These are phyloP conservation scores for Ceratobasidium sp. DNA, from an alignment of 1,284 basidiomycete species.

Conservation along the genomic window DNA sequence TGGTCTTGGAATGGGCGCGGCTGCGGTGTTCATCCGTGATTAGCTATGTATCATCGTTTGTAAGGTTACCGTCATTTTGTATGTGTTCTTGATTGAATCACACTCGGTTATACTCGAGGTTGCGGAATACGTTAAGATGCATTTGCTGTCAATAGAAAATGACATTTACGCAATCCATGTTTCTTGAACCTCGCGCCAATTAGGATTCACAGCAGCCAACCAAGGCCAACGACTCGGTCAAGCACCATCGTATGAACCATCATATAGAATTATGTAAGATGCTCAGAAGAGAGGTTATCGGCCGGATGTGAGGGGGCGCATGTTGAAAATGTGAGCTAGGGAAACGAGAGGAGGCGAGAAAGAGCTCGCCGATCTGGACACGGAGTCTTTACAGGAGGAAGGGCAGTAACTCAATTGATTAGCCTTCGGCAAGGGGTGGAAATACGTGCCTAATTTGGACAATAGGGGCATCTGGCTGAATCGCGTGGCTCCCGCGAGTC, in stretches of 20 bases:
- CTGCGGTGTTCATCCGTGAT: conserved; percentile 83
- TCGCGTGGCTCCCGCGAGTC: neutral
- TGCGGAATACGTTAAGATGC: neutral
- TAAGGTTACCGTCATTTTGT: conserved; percentile 1
- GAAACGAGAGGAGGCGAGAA: neutral
- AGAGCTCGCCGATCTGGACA: neutral
- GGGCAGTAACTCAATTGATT: neutral
- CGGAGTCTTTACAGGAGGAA: neutral
- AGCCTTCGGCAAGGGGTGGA: neutral
- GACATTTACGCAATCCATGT: neutral
- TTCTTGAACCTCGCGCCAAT: neutral
- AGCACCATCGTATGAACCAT: neutral
- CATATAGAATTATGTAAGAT: neutral
- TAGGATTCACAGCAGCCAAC: neutral
- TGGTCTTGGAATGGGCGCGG: conserved; percentile 89
- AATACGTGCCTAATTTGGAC: neutral
- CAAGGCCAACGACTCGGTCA: neutral
- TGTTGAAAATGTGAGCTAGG: neutral
- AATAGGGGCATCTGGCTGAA: neutral
- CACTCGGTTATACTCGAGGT: neutral
- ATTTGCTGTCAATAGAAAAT: neutral
- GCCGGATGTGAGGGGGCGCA: too few relatives aligned
- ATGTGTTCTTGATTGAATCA: conserved; percentile 20
- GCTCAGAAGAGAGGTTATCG: neutral
- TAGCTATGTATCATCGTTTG: neutral